Evolutionary conservation across 2,329 filamentous ascomycete genomes (phyloP).

Genomic region (Fusarium gaditjirri): DNA sequence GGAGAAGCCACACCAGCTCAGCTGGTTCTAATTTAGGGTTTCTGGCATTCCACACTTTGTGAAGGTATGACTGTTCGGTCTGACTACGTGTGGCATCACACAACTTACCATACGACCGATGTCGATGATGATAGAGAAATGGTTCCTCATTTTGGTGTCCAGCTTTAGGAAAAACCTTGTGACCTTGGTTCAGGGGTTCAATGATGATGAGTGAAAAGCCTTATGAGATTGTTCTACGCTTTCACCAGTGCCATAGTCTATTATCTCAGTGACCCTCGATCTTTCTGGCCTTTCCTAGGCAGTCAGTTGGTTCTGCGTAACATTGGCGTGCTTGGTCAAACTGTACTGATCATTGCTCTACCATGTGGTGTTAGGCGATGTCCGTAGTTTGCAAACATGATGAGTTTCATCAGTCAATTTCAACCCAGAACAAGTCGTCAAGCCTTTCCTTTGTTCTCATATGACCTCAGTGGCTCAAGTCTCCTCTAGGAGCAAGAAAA

Average conservation of each 20-base stretch:
- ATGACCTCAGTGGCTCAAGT: not conserved
- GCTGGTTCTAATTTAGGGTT: conserved; percentile 15
- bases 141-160: not conserved
- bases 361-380: not conserved
- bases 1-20: not conserved
- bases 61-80: conserved; percentile 8
- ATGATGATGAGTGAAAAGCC: not conserved
- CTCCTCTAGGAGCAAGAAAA: not conserved
- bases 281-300: not conserved
- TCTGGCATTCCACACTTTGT: not conserved
- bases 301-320: not conserved
- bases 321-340: not conserved
- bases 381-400: not conserved
- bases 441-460: not conserved
- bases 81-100: not conserved
- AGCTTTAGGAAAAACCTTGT: not conserved
- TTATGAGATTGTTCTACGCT: not conserved
- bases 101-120: not conserved
- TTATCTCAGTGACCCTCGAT: not conserved
- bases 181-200: not conserved
- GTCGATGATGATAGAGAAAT: not conserved
- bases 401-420: not conserved
- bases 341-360: not conserved
- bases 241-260: no score
- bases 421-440: not conserved